Conservation (phyloP, 306 rosid species). For the Calophaca sinica region DNA sequence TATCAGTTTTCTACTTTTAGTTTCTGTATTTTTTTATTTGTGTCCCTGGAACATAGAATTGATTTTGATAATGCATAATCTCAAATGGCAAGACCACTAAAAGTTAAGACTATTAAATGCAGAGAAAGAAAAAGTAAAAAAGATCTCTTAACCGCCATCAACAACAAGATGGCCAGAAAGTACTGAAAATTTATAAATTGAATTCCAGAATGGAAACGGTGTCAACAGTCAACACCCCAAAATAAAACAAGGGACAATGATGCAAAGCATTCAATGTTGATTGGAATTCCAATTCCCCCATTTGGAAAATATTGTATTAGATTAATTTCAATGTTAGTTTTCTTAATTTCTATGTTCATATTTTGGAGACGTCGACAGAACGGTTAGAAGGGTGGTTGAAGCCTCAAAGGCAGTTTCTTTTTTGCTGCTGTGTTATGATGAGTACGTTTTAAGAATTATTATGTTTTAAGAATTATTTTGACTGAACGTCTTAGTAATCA, state of each 20-base stretch:
- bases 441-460: background rate
- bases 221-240: background rate
- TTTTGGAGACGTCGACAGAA: background rate
- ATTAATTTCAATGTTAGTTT: background rate
- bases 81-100: no score
- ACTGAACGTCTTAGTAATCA: background rate
- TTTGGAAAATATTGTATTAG: background rate
- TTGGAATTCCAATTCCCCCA: background rate
- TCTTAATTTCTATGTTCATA: background rate
- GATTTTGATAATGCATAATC: background rate
- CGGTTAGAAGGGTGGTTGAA: conserved; percentile 28
- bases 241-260: no score
- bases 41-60: no score
- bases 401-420: conserved; percentile 2
- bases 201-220: background rate
- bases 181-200: background rate
- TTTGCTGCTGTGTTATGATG: background rate
- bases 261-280: background rate
- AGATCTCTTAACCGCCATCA: no score
- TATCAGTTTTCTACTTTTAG: no score
- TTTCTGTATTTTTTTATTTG: no score
- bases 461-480: background rate
- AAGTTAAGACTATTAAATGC: background rate
- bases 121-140: background rate
- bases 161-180: background rate